Percentiles rank a stretch among this genome's conserved stretches.
Evolutionary conservation across 2,329 filamentous ascomycete species (phyloP).

Genomic region (Ilyonectria robusta): DNA sequence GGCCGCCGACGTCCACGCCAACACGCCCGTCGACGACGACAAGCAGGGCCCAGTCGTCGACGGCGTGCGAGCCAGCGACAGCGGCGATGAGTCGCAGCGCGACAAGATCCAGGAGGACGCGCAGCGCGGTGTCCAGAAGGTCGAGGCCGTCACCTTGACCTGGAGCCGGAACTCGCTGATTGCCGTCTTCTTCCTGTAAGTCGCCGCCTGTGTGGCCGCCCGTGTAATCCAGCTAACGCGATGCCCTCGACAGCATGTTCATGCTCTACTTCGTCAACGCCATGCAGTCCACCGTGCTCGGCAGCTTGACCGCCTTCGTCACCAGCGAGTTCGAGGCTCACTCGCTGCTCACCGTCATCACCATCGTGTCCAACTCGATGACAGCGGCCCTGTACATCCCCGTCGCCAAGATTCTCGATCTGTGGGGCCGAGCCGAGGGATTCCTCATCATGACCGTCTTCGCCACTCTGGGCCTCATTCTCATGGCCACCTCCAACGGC

Average conservation of each 20-base stretch:
- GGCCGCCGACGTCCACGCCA: neutral
- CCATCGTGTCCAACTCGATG: conserved; percentile 68
- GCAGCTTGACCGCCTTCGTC: conserved; percentile 60
- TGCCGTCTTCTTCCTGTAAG: conserved; percentile 53
- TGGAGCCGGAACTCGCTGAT: conserved; percentile 58
- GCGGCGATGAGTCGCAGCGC: conserved; percentile 20
- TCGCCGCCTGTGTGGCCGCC: neutral
- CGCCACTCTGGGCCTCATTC: conserved; percentile 66
- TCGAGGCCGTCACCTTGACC: conserved; percentile 57
- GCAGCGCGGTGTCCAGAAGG: conserved; percentile 57
- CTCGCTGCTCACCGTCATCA: conserved; percentile 67
- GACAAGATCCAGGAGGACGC: conserved; percentile 42
- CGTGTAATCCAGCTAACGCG: conserved; percentile 8
- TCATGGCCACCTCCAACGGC: conserved; percentile 71
- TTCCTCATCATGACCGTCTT: conserved; percentile 67
- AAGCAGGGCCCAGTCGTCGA: conserved; percentile 32
- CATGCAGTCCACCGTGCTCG: conserved; percentile 60
- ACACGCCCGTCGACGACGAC: conserved; percentile 31
- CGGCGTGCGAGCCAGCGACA: conserved; percentile 28
- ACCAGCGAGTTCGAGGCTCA: conserved; percentile 68
- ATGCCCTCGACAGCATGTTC: conserved; percentile 54
- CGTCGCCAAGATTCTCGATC: conserved; percentile 73
- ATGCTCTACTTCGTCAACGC: conserved; percentile 67
- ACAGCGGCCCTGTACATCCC: conserved; percentile 73
- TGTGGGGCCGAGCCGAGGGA: conserved; percentile 74